phyloP scores from a whole-genome alignment of 805 yeast genomes.

The Barnettozyma pratensis region DNA sequence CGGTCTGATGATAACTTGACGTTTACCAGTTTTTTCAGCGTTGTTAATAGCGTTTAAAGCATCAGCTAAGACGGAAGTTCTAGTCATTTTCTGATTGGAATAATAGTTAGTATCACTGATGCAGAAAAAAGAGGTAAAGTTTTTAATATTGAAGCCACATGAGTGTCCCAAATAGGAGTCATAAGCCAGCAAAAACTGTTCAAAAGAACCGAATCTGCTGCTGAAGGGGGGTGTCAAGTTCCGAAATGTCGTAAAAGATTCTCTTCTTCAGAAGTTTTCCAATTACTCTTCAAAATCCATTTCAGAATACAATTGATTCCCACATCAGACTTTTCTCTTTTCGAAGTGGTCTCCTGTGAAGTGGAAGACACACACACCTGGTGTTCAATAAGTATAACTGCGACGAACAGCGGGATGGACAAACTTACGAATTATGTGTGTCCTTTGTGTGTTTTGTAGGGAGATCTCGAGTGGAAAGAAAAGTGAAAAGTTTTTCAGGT shows the following conservation, averaged over 20 bases:
- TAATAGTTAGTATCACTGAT: constrained; percentile 10
- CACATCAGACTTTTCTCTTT: constrained; percentile 26
- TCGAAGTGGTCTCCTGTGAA: neutral
- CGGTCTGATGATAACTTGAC: constrained; percentile 97
- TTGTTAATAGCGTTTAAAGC: constrained; percentile 97
- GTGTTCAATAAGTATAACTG: constrained; percentile 13
- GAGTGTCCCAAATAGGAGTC: constrained; percentile 44
- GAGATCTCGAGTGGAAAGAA: neutral
- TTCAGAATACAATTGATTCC: constrained; percentile 27
- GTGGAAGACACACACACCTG: constrained; percentile 10
- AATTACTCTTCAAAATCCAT: constrained; percentile 8
- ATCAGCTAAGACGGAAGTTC: constrained; percentile 97
- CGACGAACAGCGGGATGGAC: neutral
- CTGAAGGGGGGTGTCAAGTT: constrained; percentile 27
- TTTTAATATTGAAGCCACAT: constrained; percentile 26
- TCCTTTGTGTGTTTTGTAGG: neutral
- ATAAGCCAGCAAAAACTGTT: constrained; percentile 31
- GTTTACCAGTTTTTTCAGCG: constrained; percentile 98
- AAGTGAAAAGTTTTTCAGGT: constrained; percentile 9
- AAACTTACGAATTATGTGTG: constrained; percentile 1
- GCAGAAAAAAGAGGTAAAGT: neutral
- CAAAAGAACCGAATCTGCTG: constrained; percentile 3
- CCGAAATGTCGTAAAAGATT: constrained; percentile 14
- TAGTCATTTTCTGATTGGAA: constrained; percentile 65
- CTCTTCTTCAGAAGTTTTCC: constrained; percentile 18